These are phyloP conservation scores for Sporodiniella umbellata DNA, from an alignment of 371 early-diverging fungal genomes.

Conservation along the genomic window DNA sequence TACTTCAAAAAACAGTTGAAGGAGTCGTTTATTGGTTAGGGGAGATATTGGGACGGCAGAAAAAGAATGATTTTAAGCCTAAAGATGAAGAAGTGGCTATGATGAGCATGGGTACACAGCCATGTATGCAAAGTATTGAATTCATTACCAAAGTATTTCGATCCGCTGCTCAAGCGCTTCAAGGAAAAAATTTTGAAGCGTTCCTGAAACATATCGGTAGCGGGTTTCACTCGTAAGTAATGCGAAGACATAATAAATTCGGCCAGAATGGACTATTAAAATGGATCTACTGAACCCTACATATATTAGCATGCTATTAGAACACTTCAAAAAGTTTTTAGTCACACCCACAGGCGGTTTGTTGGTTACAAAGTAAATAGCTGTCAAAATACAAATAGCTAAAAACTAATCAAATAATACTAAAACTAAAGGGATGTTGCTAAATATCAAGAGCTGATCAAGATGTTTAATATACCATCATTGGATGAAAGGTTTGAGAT, in stretches of 20 bases:
- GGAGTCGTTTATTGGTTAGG: constrained; percentile 54
- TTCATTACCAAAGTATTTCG: constrained; percentile 61
- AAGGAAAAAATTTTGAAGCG: constrained; percentile 76
- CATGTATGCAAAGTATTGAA: constrained; percentile 71
- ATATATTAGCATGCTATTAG: constrained; percentile 71
- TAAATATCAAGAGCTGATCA: constrained; percentile 85
- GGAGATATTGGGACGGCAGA: constrained; percentile 61
- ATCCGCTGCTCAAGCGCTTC: constrained; percentile 59
- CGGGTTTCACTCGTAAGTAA: constrained; percentile 70
- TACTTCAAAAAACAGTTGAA: constrained; percentile 78
- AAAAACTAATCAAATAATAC: no score
- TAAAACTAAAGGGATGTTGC: constrained; percentile 95
- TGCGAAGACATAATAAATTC: no score
- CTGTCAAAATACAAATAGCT: neutral
- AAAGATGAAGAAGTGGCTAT: constrained; percentile 80
- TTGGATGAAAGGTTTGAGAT: constrained; percentile 86
- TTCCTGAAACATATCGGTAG: constrained; percentile 79
- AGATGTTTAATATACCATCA: constrained; percentile 68
- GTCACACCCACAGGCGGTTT: constrained; percentile 85
- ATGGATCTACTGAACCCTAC: no score
- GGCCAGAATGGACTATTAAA: no score
- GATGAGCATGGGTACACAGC: constrained; percentile 72
- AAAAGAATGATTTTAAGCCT: constrained; percentile 74
- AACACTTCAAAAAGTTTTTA: constrained; percentile 87
- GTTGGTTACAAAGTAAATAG: constrained; percentile 77